These are phyloP conservation scores for Phytopythium mirpurense DNA, from an alignment of 352 stramenopile species.

Conservation along the genomic window DNA sequence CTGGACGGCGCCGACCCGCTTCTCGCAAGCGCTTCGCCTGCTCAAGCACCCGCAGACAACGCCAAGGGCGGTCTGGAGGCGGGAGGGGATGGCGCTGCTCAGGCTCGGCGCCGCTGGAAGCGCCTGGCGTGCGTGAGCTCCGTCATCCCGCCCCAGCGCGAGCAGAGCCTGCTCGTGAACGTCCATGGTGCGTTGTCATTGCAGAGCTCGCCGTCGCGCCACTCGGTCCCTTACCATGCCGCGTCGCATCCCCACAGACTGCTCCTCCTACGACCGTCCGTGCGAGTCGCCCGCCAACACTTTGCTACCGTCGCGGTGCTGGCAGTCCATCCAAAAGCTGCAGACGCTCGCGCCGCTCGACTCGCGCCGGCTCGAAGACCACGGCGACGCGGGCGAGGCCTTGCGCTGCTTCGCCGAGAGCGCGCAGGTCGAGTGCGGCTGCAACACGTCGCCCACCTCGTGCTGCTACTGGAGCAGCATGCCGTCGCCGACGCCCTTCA, in stretches of 20 bases:
- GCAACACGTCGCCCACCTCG: constrained; percentile 17
- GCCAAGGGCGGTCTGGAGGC: not conserved
- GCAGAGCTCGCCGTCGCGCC: no score
- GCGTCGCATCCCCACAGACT: constrained; percentile 12
- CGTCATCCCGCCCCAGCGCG: not conserved
- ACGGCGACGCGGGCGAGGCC: not conserved
- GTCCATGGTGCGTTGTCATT: constrained; percentile 7
- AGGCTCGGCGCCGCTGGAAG: constrained; percentile 9
- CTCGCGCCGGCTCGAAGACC: not conserved
- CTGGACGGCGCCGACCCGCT: constrained; percentile 1
- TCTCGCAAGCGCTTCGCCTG: not conserved
- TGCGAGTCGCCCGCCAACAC: constrained; percentile 61
- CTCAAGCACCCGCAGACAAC: not conserved
- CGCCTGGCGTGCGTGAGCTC: constrained; percentile 12
- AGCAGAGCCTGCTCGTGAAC: constrained; percentile 10
- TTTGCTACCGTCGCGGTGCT: constrained; percentile 60
- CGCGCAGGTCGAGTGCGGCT: constrained; percentile 37
- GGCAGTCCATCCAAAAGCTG: constrained; percentile 44
- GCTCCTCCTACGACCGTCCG: constrained; percentile 47
- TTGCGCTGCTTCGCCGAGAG: constrained; percentile 3
- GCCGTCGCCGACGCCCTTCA: constrained; percentile 49
- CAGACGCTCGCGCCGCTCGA: constrained; percentile 15
- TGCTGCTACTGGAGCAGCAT: constrained; percentile 88
- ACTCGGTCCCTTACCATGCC: not conserved
- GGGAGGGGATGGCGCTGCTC: not conserved